Conservation (phyloP, 1,284 basidiomycete genomes). For the Cerrena zonata region DNA sequence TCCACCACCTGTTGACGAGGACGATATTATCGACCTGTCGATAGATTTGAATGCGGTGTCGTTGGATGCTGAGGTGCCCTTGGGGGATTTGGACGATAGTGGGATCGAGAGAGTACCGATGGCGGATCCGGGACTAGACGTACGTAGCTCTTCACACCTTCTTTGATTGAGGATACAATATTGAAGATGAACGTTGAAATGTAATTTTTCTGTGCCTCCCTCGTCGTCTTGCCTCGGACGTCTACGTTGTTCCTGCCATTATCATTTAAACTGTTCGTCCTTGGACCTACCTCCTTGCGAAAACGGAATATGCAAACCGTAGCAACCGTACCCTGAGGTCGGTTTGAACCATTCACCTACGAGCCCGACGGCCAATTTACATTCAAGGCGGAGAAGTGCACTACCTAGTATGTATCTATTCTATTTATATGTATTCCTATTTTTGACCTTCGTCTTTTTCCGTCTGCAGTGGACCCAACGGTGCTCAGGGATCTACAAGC, state of each 20-base stretch:
- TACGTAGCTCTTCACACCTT: conserved; percentile 36
- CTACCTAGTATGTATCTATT: conserved; percentile 60
- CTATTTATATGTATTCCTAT: conserved; percentile 10
- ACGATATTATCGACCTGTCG: conserved; percentile 78
- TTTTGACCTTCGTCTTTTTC: conserved; percentile 17
- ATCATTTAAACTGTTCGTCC: too few species aligned
- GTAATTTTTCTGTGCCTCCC: neutral
- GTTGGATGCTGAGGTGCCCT: conserved; percentile 68
- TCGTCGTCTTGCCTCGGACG: conserved; percentile 13
- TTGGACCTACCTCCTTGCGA: too few species aligned
- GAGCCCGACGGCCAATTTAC: conserved; percentile 46
- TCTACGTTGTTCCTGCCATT: neutral
- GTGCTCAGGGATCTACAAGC: conserved; percentile 85
- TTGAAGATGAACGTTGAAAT: conserved; percentile 5
- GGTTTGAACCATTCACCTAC: conserved; percentile 48
- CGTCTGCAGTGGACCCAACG: conserved; percentile 75
- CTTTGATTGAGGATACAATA: neutral
- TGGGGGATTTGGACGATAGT: conserved; percentile 68
- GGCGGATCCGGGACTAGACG: conserved; percentile 83
- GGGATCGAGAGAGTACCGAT: conserved; percentile 83
- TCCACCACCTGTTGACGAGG: conserved; percentile 76
- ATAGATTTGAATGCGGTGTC: conserved; percentile 83
- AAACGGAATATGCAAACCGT: too few species aligned
- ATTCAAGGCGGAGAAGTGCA: conserved; percentile 80
- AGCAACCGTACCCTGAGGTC: conserved; percentile 62